Base-by-base conservation (phyloP, 768 basidiomycete species). In the Podaxis sp. region DNA sequence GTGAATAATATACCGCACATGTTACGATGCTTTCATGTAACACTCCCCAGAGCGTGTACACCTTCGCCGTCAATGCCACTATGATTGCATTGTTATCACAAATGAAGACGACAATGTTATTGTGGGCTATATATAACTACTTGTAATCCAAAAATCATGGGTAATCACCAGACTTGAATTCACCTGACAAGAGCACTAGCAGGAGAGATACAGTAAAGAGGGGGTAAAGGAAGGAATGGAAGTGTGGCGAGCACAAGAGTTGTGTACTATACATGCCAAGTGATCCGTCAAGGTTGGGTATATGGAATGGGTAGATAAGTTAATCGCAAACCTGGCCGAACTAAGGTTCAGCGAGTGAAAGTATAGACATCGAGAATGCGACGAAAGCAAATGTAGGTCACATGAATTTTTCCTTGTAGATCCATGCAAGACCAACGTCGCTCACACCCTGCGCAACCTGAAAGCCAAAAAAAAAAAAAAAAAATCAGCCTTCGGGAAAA, bases 371-470 rank as follows among this genome's bases (percentile, higher is more conserved):
- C 18, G 40, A 18, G 13, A 37, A 9, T 21, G 46, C 46, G 13
- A 18, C 38, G 16, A 16, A 32, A 40, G 50, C 10, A 25, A 28
- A 60, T 25, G 4, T 36, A 32, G 21, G 57, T 63, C 57, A 81
- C 67, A 78, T 78, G 66, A 86, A 93, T 73, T 95, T 95, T 68
- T 90, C 86, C 72, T 95, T 95, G 77, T 91, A 91, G 63, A 94
- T 93, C 92, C 92, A 94, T 1, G 90, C 90, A 50, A 94, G 80
- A 23, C 92, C 92, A 63, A 93, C 79, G 66, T 91, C 88, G 68
- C 91, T 93, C 57, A 77, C 82, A 18, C 91, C 91, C 70, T 93
- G 92, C 37, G 73, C 71, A 46, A 82, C 59, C 59, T 61, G 14
- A 38, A 9, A 14, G 6, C 32, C 21, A 21, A 21, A 21, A 21